Evolutionary conservation across 106 monocot genomes (phyloP), one percentile per base, ranked within the genome.

Genomic region (Phalaenopsis aphrodite): DNA sequence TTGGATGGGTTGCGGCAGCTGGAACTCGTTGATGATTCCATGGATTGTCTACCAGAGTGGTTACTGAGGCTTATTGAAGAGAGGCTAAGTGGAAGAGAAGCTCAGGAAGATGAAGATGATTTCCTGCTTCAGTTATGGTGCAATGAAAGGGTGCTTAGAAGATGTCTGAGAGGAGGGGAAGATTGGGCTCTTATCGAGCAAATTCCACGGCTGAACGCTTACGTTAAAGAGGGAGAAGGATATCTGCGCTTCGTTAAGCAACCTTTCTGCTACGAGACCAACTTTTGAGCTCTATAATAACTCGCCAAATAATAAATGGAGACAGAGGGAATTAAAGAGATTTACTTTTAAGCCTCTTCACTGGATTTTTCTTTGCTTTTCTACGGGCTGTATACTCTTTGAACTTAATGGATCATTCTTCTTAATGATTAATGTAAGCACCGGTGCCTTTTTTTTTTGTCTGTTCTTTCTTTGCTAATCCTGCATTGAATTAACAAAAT

Each of bases 131-230:
- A 84, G 18, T 78, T 84, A 56, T 24, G 21, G 42, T 42, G 86
- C 79, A 73, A 38, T 14, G 41, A 24, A 17, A 18, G 55, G 36
- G 36, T 83, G 30, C 81, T 89, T 38, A 18, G 49, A 47, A 83
- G 81, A 69, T 89, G 89, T 47, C 38, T 73, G 12, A 21, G 67
- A 19, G 76, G 79, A 67, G 84, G 86, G 23, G 72, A 78, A 4
- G 78, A 89, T 74, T 89, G 89, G 86, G 37, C 47, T 49, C 38
- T 78, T 15, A 84, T 88, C 37, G 65, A 78, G 46, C 75, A 84
- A 16, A 69, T 88, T 41, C 64, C 52, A 2, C 74, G 75, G 41
- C 77, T 88, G 16, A 43, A 81, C 19, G 80, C 78, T 5, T 58
- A 64, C 23, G 55, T 38, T 39, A 12, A 75, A 17, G 38, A 64